Conservation (phyloP, 73 alveolate species). For the Uronychia binucleata region DNA sequence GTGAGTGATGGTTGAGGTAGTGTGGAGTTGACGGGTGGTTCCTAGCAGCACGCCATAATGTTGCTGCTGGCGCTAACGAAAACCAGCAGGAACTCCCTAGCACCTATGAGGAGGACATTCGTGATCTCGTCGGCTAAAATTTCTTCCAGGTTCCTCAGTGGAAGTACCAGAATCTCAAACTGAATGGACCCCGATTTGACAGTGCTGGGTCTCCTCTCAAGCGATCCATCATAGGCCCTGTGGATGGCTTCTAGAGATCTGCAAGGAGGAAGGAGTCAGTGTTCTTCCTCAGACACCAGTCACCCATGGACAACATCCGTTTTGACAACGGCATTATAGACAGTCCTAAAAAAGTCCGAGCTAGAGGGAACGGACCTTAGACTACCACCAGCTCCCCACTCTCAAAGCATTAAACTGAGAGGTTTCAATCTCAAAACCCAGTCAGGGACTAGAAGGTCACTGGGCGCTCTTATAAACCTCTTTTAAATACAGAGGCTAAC, state of each 20-base stretch:
- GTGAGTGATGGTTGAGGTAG: slow-evolving; percentile 3
- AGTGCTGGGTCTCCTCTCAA: neutral
- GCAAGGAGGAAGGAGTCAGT: neutral
- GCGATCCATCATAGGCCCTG: neutral
- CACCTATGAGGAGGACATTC: neutral
- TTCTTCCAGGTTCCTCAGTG: neutral
- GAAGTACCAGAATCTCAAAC: neutral
- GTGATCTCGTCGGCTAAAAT: neutral
- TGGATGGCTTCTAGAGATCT: neutral
- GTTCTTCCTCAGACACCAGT: neutral
- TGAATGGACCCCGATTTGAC: slow-evolving; percentile 1
- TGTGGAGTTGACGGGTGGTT: neutral
- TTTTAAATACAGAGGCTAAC: neutral
- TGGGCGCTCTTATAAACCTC: neutral
- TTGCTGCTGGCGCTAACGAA: neutral
- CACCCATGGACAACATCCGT: neutral
- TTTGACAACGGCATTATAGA: neutral
- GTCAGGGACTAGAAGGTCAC: neutral
- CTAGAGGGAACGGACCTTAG: neutral
- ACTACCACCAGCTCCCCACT: neutral
- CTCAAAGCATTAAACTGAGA: no score
- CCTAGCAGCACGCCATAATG: neutral
- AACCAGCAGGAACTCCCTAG: neutral
- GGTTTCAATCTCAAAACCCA: no score
- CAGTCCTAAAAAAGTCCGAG: neutral